Evolutionary conservation across 2,329 filamentous ascomycete species (phyloP).

Genomic region (Pseudomassariella vexata): DNA sequence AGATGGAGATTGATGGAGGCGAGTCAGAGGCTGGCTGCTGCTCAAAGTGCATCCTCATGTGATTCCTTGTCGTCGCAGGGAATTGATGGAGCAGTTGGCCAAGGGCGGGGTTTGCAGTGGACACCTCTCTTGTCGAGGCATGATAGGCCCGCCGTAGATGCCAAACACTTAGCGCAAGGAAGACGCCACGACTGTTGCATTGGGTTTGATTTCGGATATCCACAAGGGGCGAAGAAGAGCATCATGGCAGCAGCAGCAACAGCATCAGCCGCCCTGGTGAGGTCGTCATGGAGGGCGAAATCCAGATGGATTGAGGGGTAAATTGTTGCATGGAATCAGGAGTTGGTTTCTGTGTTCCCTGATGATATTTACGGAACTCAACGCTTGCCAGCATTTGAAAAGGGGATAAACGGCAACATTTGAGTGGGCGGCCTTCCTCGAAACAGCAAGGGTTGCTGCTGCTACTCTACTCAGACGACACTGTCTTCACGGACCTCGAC

Average conservation of each 20-base stretch:
- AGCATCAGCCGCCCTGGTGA: conserved; percentile 12
- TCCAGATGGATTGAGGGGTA: conserved; percentile 20
- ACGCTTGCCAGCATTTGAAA: conserved; percentile 11
- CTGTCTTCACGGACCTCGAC: conserved; percentile 11
- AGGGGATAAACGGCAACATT: conserved; percentile 4
- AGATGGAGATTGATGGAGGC: conserved; percentile 73
- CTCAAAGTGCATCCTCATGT: conserved; percentile 84
- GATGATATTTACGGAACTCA: conserved; percentile 18
- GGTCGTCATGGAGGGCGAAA: conserved; percentile 18
- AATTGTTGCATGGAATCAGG: conserved; percentile 25
- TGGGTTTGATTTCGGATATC: conserved; percentile 1
- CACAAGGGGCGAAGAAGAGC: background rate
- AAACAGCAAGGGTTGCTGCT: no score
- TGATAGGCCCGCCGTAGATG: background rate
- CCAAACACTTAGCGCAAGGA: background rate
- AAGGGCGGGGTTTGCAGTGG: conserved; percentile 1
- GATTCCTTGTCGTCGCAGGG: conserved; percentile 25
- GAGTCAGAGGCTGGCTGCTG: conserved; percentile 73
- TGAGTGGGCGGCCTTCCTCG: conserved; percentile 1
- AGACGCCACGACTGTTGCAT: background rate
- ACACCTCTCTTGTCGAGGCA: background rate
- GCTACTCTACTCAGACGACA: conserved; percentile 6
- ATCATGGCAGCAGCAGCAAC: conserved; percentile 3
- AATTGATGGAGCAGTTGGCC: background rate
- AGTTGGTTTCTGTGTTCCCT: conserved; percentile 20